Conservation (phyloP, 2,329 filamentous ascomycete species). For the Neopestalotiopsis clavispora region DNA sequence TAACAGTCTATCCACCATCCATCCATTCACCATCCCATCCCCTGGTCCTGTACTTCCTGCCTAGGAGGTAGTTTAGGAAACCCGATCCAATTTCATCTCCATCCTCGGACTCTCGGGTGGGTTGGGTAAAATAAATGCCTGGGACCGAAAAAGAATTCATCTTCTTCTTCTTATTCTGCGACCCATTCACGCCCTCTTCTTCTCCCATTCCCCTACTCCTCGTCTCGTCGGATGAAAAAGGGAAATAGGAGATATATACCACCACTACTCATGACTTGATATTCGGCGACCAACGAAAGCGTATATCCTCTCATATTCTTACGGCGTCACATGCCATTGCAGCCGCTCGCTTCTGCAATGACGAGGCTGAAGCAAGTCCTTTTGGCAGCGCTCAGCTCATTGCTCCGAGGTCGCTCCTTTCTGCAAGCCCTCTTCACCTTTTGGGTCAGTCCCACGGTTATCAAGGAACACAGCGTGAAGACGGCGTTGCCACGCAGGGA, state of each 20-base stretch:
- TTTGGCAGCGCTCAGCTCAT: constrained; percentile 60
- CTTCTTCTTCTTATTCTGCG: not conserved
- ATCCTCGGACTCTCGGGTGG: not conserved
- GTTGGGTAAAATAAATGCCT: constrained; percentile 21
- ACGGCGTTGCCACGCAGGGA: constrained; percentile 30
- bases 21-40: not conserved
- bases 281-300: not conserved
- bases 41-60: constrained; percentile 20
- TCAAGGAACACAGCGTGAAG: constrained; percentile 34
- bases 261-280: constrained; percentile 26
- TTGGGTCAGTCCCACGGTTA: constrained; percentile 51
- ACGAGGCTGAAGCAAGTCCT: constrained; percentile 59
- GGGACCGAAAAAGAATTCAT: not conserved
- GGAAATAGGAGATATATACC: constrained; percentile 20
- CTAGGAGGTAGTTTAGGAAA: constrained; percentile 5
- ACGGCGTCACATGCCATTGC: constrained; percentile 44
- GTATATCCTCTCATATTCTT: constrained; percentile 9
- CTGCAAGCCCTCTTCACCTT: constrained; percentile 61
- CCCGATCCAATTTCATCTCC: not conserved
- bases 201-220: not conserved
- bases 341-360: constrained; percentile 62
- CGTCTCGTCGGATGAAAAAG: not conserved
- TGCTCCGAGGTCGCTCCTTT: constrained; percentile 63
- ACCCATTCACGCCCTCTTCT: constrained; percentile 27
- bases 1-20: not conserved